Base-by-base conservation (phyloP, 306 rosid species). In the Vigna angularis region DNA sequence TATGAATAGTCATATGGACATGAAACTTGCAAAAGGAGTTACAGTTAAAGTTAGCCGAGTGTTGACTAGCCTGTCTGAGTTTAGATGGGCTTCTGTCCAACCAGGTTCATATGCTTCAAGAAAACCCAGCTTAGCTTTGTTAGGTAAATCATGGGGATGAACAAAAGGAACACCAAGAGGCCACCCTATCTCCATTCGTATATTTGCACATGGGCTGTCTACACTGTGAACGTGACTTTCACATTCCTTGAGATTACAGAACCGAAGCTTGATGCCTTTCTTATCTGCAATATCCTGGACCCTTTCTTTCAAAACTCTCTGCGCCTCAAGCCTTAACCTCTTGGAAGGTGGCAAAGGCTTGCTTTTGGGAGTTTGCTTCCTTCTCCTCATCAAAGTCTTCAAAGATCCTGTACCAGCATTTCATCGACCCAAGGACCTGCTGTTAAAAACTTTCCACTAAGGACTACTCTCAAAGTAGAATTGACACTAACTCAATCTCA, bases 91-190 rank as follows among this genome's bases (percentile, higher is more conserved):
- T 77, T 88, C 97, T 50, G 98, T 83, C 99, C 99, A 95, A 86
- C 98, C 99, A 70, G 99, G 99, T 87, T 95, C 99, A 76, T 91
- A 95, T 16, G 99, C 98, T 79, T 93, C 99, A 45, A 93, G 98
- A 79, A 95, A 95, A 79, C 94, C 96, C 67, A 95, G 91, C 90
- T 95, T 95, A 67, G 99, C 98, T 86, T 95, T 93, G 57, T 95
- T 95, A 16, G 99, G 99, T 62, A 95, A 86, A 86, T 95, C 99
- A 66, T 95, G 99, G 79, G 98, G 99, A 83, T 95, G 99, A 52
- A 95, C 99, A 79, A 95, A 95, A 70, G 99, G 99, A 77, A 95
- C 99, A 59, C 94, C 99, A 57, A 82, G 89, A 3, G 99, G 99
- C 99, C 98, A 95, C 66, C 94, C 98, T 30, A 95, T 95, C 83